Evolutionary conservation across 2,329 filamentous ascomycete species (phyloP), one percentile per base, ranked within the genome.

Genomic region (Scortechinia acanthostroma): DNA sequence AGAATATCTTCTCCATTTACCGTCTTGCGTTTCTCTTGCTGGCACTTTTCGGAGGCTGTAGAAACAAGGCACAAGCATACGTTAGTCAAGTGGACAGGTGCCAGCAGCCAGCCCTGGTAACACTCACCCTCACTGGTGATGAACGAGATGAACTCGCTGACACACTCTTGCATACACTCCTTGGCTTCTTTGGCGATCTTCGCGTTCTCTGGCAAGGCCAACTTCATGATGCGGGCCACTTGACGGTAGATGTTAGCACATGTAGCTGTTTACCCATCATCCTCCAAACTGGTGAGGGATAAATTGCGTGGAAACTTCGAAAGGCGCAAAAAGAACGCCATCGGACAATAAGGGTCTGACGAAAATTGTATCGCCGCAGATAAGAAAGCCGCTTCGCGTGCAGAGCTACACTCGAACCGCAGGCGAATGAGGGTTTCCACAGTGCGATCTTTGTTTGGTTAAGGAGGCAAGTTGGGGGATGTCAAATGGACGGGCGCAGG

Each of bases 171-270:
- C 93, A 98, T 97, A 69, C 93, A 98, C 64, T 98, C 93, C 66
- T 98, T 98, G 46, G 93, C 93, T 63, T 98, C 93, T 63, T 98
- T 98, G 48, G 91, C 91, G 50, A 98, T 98, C 70, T 98, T 98
- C 54, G 93, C 93, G 61, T 98, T 98, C 53, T 98, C 93, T 44
- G 93, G 93, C 43, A 98, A 76, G 4, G 93, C 93, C 57, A 90
- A 86, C 68, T 98, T 98, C 93, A 98, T 98, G 65, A 98, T 97
- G 47, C 93, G 86, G 53, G 93, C 93, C 59, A 98, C 93, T 98
- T 86, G 83, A 68, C n/a, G 82, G 86, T 80, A 88, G 90, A 93
- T 93, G 74, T 94, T 91, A 94, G 89, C 87, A 80, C 93, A 87
- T 57, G 82, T 79, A 48, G 75, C 61, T 62, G 77, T 73, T 53